These are phyloP conservation scores for Echinosophora koreensis DNA, from an alignment of 306 rosid genomes.

Conservation along the genomic window DNA sequence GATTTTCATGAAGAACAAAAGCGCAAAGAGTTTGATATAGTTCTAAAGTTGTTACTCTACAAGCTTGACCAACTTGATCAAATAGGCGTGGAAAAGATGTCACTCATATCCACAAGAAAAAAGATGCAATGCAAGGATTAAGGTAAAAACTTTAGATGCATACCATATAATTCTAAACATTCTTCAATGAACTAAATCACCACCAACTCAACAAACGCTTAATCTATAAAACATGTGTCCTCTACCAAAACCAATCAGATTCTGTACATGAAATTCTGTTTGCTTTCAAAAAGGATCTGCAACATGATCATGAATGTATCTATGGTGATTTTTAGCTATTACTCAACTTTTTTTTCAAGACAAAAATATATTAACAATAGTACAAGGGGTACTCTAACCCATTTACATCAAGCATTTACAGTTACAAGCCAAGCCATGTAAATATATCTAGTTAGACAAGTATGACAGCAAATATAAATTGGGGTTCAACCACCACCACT, in stretches of 20 bases:
- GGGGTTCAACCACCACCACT: too few species aligned
- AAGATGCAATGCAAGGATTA: neutral
- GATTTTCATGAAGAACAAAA: too few species aligned
- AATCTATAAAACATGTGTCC: neutral
- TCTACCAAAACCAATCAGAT: neutral
- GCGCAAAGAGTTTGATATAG: too few species aligned
- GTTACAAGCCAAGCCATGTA: too few species aligned
- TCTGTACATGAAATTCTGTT: neutral
- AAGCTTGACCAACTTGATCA: neutral
- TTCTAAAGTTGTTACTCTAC: neutral
- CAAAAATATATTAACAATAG: too few species aligned
- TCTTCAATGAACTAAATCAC: neutral
- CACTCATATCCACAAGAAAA: neutral
- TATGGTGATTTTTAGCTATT: too few species aligned
- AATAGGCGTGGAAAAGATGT: neutral
- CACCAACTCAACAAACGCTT: neutral
- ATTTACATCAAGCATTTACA: too few species aligned
- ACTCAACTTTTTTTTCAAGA: too few species aligned
- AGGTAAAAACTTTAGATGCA: neutral
- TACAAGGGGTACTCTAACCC: too few species aligned
- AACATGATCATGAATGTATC: neutral
- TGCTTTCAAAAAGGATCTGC: neutral
- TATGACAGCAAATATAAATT: too few species aligned
- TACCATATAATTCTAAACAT: neutral
- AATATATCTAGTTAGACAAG: too few species aligned